Base-by-base conservation (phyloP, 139 green algal species). In the Medakamo hakoo region DNA sequence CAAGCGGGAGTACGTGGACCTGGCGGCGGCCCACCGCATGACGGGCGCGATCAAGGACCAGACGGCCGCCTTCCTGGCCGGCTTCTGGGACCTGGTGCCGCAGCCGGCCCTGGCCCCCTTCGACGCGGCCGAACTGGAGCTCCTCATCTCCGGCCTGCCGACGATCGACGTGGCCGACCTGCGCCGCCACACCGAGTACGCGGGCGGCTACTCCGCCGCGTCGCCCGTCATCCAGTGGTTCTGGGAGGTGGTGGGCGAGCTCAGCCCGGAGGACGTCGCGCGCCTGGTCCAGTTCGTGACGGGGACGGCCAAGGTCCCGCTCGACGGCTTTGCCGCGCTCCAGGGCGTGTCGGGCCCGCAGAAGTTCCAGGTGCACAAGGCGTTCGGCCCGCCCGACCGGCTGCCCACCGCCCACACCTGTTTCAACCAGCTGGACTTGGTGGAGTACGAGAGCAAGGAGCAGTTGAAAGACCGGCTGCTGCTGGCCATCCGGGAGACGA, bases 51-150 rank as follows among this genome's bases (percentile, higher is more conserved):
- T 99, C 73, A 72, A 72, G 27, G 63, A 77, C 22, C 91, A 97
- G 78, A 87, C 94, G 57, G 63, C 72, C 22, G 71, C 85, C 27
- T 91, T 93, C 69, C 69, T 93, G 30, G 22, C 52, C 27, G 93
- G 92, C 58, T 97, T 98, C 76, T 90, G 88, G 77, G 84, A 98
- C 75, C 73, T 99, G 21, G 83, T 97, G 48, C 85, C 89, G 18
- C 64, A 70, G 52, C 74, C 78, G 18, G 32, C 81, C 18, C 49
- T 76, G n/a, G 55, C 55, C 9, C 55, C 23, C 19, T 97, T 99
- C 78, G 96, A 92, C 70, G 86, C 96, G 74, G 80, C 88, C 63
- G 93, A 99, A 84, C 88, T 99, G 62, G 93, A 99, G 83, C 84
- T 99, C 69, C 76, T 99, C 27, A 95, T 99, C 74, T 81, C 64